phyloP scores from a whole-genome alignment of 2,329 filamentous ascomycete species.

The Colletotrichum sidae region DNA sequence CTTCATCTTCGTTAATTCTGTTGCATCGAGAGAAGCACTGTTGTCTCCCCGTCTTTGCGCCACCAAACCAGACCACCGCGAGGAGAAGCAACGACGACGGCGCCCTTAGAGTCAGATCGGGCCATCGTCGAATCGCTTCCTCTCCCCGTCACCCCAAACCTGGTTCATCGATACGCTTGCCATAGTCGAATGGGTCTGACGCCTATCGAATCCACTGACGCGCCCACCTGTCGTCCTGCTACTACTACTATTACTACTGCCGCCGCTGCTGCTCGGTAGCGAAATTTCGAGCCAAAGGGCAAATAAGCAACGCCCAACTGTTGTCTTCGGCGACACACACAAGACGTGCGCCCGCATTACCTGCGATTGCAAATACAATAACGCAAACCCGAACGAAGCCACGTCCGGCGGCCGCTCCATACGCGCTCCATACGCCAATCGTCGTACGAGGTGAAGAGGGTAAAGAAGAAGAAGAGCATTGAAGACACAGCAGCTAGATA shows the following conservation, averaged over 20 bases:
- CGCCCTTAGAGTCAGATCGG: neutral
- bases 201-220: constrained; percentile 33
- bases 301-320: constrained; percentile 29
- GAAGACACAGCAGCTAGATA: constrained; percentile 6
- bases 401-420: constrained; percentile 30
- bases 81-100: constrained; percentile 15
- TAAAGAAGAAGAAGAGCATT: too few relatives aligned
- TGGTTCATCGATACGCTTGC: constrained; percentile 31
- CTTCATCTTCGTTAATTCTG: constrained; percentile 34
- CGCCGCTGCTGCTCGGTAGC: constrained; percentile 14
- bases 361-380: too few relatives aligned
- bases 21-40: constrained; percentile 25
- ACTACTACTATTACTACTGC: too few relatives aligned
- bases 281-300: constrained; percentile 15
- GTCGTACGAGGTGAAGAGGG: constrained; percentile 16
- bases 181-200: constrained; percentile 37
- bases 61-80: constrained; percentile 5
- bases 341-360: neutral
- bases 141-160: constrained; percentile 31
- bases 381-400: constrained; percentile 23
- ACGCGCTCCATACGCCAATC: constrained; percentile 27
- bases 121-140: constrained; percentile 33
- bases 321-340: constrained; percentile 20
- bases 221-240: constrained; percentile 32
- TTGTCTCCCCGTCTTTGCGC: constrained; percentile 26